Conservation (phyloP, 176 grass and related monocot genomes). For the Panicum miliaceum region DNA sequence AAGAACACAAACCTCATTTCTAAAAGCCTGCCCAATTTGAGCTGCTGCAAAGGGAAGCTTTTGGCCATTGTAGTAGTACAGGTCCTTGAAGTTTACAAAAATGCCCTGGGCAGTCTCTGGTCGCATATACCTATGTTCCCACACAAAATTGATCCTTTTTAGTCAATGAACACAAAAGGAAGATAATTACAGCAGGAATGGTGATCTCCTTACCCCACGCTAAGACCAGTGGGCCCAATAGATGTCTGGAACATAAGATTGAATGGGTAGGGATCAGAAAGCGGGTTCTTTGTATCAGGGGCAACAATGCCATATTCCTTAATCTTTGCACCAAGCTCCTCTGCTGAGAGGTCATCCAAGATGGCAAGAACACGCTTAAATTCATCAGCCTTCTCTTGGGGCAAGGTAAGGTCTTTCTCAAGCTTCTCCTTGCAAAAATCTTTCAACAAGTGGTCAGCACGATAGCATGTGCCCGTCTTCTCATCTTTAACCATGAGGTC, state of each 20-base stretch:
- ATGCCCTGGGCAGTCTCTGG: conserved; percentile 88
- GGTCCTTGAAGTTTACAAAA: conserved; percentile 93
- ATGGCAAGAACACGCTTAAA: conserved; percentile 62
- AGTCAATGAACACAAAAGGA: conserved; percentile 3
- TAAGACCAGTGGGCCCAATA: conserved; percentile 80
- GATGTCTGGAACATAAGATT: conserved; percentile 95
- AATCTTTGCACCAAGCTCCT: conserved; percentile 74
- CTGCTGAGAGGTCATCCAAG: conserved; percentile 68
- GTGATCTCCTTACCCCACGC: conserved; percentile 60
- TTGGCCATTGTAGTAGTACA: conserved; percentile 84
- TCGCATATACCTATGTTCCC: conserved; percentile 74
- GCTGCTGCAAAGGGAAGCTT: conserved; percentile 83
- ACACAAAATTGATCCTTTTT: conserved; percentile 17
- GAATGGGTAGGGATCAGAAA: conserved; percentile 87
- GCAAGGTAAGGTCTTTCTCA: conserved; percentile 75
- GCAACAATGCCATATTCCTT: conserved; percentile 79
- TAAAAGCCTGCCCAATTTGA: conserved; percentile 81
- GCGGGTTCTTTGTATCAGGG: conserved; percentile 70
- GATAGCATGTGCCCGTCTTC: conserved; percentile 83
- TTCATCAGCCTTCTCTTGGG: conserved; percentile 60
- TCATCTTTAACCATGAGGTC: conserved; percentile 94
- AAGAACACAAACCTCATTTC: conserved; percentile 64
- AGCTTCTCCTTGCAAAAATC: conserved; percentile 86
- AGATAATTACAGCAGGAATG: conserved; percentile 1
- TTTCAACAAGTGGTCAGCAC: conserved; percentile 79